These are phyloP conservation scores for Pseudogymnoascus sp. DNA, from an alignment of 2,329 filamentous ascomycete species.

Conservation along the genomic window DNA sequence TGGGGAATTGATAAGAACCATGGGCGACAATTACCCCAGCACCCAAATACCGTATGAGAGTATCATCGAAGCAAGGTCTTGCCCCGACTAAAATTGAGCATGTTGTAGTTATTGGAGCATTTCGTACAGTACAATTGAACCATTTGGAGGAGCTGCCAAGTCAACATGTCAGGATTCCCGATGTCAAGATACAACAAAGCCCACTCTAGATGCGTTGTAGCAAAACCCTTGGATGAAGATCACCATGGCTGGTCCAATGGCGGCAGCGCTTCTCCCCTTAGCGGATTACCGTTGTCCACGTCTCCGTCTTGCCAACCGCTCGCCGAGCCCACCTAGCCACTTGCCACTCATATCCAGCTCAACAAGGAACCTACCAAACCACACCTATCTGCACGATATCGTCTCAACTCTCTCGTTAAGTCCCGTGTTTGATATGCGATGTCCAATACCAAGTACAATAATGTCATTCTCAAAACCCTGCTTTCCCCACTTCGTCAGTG, in stretches of 20 bases:
- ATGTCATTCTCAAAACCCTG: slow-evolving; percentile 1
- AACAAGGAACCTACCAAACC: background rate
- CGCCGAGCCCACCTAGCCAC: background rate
- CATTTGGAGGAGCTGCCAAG: background rate
- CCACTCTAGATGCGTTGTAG: background rate
- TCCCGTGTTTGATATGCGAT: background rate
- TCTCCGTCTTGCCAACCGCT: background rate
- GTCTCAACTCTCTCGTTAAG: background rate
- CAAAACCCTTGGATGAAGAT: background rate
- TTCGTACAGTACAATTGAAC: background rate
- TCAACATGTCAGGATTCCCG: background rate
- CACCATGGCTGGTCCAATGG: background rate
- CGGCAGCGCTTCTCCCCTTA: background rate
- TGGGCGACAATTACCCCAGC: background rate
- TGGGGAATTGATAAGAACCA: background rate
- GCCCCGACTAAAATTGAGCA: background rate
- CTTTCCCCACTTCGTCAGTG: slow-evolving; percentile 3
- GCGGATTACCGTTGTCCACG: slow-evolving; percentile 1
- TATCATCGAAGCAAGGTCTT: background rate
- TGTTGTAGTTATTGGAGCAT: background rate
- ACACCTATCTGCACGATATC: background rate
- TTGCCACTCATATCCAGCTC: background rate
- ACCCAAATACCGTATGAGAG: no score
- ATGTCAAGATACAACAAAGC: background rate
- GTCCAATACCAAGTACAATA: background rate